These are phyloP conservation scores for Actinomortierella ambigua DNA, from an alignment of 371 early-diverging fungal species.

Conservation along the genomic window DNA sequence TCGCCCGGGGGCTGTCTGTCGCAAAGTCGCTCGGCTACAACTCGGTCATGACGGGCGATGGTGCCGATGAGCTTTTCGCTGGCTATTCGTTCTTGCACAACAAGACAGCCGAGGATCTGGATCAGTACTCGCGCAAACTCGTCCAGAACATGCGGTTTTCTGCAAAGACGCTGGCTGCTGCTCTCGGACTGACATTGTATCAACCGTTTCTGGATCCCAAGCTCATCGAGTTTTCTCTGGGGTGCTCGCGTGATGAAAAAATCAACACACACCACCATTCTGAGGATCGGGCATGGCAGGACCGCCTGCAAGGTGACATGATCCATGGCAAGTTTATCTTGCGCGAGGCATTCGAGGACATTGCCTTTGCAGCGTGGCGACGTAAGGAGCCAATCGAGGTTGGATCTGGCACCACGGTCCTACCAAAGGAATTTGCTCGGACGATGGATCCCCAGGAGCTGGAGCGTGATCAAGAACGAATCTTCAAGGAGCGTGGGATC, in stretches of 20 bases:
- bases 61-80: constrained; percentile 67
- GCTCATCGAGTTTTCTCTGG: constrained; percentile 52
- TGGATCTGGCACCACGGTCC: constrained; percentile 55
- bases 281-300: constrained; percentile 32
- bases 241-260: constrained; percentile 47
- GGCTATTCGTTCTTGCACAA: constrained; percentile 60
- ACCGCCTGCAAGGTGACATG: constrained; percentile 38
- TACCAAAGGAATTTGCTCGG: constrained; percentile 51
- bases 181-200: constrained; percentile 46
- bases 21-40: constrained; percentile 51
- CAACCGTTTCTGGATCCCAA: constrained; percentile 57
- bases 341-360: constrained; percentile 56
- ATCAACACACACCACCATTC: constrained; percentile 37
- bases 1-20: constrained; percentile 49
- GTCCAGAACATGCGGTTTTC: constrained; percentile 53
- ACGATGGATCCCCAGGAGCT: constrained; percentile 27
- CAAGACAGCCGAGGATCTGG: constrained; percentile 49
- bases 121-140: constrained; percentile 48
- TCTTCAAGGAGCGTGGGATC: constrained; percentile 44
- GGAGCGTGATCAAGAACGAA: constrained; percentile 26
- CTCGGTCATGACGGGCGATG: constrained; percentile 67
- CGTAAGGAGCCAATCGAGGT: constrained; percentile 64
- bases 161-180: constrained; percentile 47
- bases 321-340: constrained; percentile 60
- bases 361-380: constrained; percentile 53